Evolutionary conservation across 1,284 basidiomycete genomes (phyloP).

Genomic region (Sanguinoderma infundibulare): DNA sequence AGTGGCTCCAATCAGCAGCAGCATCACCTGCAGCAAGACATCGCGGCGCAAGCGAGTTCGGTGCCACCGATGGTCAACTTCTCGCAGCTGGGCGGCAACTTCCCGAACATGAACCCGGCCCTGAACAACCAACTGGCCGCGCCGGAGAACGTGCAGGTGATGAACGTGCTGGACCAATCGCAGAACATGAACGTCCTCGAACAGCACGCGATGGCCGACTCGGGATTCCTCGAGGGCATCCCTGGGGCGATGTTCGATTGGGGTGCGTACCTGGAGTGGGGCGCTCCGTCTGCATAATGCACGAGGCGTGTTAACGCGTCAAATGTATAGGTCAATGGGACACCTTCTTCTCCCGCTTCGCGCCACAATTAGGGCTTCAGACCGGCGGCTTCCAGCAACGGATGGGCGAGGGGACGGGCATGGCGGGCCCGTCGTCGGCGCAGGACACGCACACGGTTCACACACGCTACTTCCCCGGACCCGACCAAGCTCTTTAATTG

Average conservation of each 20-base stretch:
- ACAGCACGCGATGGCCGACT: slow-evolving; percentile 71
- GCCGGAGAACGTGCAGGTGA: slow-evolving; percentile 67
- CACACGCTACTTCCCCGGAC: slow-evolving; percentile 18
- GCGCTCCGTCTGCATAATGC: background rate
- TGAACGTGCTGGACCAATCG: slow-evolving; percentile 71
- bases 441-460: slow-evolving; percentile 13
- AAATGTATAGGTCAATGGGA: slow-evolving; percentile 71
- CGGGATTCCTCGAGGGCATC: slow-evolving; percentile 76
- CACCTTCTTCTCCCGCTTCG: slow-evolving; percentile 63
- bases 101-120: slow-evolving; percentile 68
- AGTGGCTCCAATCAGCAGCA: slow-evolving; percentile 15
- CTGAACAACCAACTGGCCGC: slow-evolving; percentile 34
- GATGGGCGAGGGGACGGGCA: slow-evolving; percentile 10
- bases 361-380: slow-evolving; percentile 10
- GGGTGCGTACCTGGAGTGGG: slow-evolving; percentile 52
- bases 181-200: slow-evolving; percentile 58
- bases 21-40: slow-evolving; percentile 13
- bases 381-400: slow-evolving; percentile 17
- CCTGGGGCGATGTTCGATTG: slow-evolving; percentile 90
- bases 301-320: background rate
- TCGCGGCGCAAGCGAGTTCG: background rate
- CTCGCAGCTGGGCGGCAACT: slow-evolving; percentile 46
- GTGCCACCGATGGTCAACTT: slow-evolving; percentile 53
- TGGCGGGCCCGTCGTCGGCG: slow-evolving; percentile 17
- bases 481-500: slow-evolving; percentile 10